A percentile compares a stretch with the other conserved stretches of the same genome.
These are phyloP conservation scores for Penium margaritaceum DNA, from an alignment of 139 green algal species.

Conservation along the genomic window DNA sequence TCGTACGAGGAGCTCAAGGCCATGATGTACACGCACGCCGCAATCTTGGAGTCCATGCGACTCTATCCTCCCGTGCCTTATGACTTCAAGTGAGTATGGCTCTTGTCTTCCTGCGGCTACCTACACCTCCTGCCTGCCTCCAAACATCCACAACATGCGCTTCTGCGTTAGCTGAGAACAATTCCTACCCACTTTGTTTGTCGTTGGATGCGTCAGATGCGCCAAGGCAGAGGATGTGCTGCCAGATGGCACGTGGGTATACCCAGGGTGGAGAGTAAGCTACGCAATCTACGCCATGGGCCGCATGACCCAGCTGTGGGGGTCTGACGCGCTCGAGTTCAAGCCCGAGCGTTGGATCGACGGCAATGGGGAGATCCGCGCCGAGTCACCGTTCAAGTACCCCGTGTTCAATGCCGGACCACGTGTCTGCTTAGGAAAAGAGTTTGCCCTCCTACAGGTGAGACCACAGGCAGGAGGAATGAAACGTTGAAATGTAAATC, in stretches of 20 bases:
- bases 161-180: too few relatives aligned
- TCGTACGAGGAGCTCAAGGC: not conserved
- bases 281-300: conserved; percentile 28
- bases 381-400: conserved; percentile 23
- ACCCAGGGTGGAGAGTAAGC: not conserved
- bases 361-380: conserved; percentile 9
- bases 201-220: not conserved
- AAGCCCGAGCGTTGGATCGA: conserved; percentile 21
- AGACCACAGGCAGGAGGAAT: too few relatives aligned
- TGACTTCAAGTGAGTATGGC: too few relatives aligned
- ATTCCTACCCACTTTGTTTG: not conserved
- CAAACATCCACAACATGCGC: too few relatives aligned
- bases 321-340: conserved; percentile 22
- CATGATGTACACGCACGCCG: conserved; percentile 13
- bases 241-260: conserved; percentile 11
- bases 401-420: conserved; percentile 26
- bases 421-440: conserved; percentile 25
- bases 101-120: too few relatives aligned
- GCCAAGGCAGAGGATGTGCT: too few relatives aligned
- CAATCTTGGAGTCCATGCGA: conserved; percentile 1
- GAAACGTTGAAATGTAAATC: too few relatives aligned
- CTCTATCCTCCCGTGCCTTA: conserved; percentile 3
- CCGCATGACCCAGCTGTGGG: conserved; percentile 20
- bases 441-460: conserved; percentile 25
- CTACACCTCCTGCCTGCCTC: too few relatives aligned